Evolutionary conservation across 2,329 filamentous ascomycete species (phyloP).

Genomic region (Escovopsis sp.): DNA sequence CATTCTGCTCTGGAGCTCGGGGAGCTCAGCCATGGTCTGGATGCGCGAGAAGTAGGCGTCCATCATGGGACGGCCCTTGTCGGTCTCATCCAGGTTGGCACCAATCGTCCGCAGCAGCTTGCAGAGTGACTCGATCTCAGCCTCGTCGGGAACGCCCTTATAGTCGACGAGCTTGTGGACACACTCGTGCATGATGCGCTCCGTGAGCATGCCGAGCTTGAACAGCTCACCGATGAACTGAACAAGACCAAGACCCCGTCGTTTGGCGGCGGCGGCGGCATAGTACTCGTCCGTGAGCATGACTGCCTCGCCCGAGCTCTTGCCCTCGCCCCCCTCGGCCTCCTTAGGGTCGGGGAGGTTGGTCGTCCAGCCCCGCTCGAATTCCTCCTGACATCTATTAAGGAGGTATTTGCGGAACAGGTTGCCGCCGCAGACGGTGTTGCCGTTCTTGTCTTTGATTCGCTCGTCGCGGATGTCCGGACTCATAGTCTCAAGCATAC

Average conservation of each 20-base stretch:
- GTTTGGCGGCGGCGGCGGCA: conserved; percentile 80
- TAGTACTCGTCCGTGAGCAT: conserved; percentile 97
- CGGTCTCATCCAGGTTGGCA: conserved; percentile 66
- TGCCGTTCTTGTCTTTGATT: conserved; percentile 78
- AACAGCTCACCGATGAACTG: conserved; percentile 99
- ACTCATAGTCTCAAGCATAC: conserved; percentile 93
- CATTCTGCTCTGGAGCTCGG: conserved; percentile 72
- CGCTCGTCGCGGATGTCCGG: conserved; percentile 89
- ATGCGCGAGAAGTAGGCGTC: conserved; percentile 89
- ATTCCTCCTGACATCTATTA: conserved; percentile 97
- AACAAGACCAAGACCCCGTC: conserved; percentile 90
- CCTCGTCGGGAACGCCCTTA: conserved; percentile 82
- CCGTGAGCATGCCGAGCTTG: conserved; percentile 96
- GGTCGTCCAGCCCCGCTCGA: conserved; percentile 92
- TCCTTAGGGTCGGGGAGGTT: conserved; percentile 65
- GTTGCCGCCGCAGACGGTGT: conserved; percentile 80
- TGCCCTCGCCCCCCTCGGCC: conserved; percentile 35
- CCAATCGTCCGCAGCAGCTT: conserved; percentile 89
- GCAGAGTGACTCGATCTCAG: conserved; percentile 88
- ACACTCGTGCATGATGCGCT: conserved; percentile 99
- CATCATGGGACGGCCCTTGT: conserved; percentile 78
- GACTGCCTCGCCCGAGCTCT: conserved; percentile 53
- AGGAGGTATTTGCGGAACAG: conserved; percentile 97
- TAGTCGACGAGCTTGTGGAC: conserved; percentile 95
- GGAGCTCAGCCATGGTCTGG: conserved; percentile 62